A percentile compares a stretch with the other conserved stretches of the same genome.
Conservation (phyloP, 805 yeast species). For the Hanseniaspora valbyensis region DNA sequence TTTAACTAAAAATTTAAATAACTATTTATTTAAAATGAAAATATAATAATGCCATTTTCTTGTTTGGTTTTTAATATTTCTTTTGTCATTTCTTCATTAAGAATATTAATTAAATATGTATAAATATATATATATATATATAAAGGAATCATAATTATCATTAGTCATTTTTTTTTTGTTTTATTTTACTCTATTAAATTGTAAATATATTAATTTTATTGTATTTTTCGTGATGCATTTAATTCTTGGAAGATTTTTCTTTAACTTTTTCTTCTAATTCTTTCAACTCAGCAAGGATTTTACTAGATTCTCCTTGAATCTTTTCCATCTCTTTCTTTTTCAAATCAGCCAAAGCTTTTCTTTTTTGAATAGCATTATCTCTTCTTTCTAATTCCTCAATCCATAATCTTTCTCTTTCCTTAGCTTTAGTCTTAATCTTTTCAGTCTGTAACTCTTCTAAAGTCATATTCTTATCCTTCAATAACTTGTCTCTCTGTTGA, state of each 20-base stretch:
- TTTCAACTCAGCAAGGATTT: conserved; percentile 24
- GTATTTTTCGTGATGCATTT: not conserved
- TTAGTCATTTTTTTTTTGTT: too few species aligned
- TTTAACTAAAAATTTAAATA: too few species aligned
- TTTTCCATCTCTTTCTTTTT: conserved; percentile 39
- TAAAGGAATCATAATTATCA: too few species aligned
- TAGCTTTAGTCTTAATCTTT: conserved; percentile 37
- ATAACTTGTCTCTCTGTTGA: conserved; percentile 51
- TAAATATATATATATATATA: too few species aligned
- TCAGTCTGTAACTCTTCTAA: not conserved
- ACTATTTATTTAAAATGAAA: too few species aligned
- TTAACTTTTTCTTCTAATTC: conserved; percentile 21
- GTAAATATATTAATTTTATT: too few species aligned
- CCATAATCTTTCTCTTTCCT: conserved; percentile 76
- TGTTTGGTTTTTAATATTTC: too few species aligned
- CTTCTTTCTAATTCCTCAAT: conserved; percentile 81
- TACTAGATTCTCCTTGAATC: conserved; percentile 25
- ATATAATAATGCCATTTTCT: too few species aligned
- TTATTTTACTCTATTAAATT: too few species aligned
- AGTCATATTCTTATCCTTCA: conserved; percentile 32
- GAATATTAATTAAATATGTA: too few species aligned
- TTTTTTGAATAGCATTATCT: conserved; percentile 57
- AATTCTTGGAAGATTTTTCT: not conserved
- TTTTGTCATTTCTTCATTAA: too few species aligned
- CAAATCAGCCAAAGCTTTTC: conserved; percentile 56